Conservation (phyloP, 768 basidiomycete genomes). For the Fomitopsis pulvina region DNA sequence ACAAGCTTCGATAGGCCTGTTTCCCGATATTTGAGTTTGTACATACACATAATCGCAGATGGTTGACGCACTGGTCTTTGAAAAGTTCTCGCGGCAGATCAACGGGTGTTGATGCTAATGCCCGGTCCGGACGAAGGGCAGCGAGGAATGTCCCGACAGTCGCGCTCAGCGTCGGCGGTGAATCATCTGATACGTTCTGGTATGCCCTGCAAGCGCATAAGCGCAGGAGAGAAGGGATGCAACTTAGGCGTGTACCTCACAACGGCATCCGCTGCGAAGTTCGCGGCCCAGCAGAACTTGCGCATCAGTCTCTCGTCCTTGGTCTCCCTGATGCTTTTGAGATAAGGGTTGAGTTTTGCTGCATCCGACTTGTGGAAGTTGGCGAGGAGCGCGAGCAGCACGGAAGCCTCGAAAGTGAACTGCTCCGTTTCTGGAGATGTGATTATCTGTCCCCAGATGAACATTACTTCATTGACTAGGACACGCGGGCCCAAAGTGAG, state of each 20-base stretch:
- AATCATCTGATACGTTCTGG: conserved; percentile 48
- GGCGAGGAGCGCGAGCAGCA: conserved; percentile 56
- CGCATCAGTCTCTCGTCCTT: conserved; percentile 45
- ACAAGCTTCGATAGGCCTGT: conserved; percentile 58
- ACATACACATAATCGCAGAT: background rate
- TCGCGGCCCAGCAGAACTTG: conserved; percentile 51
- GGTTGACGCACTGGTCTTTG: conserved; percentile 42
- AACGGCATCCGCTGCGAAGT: conserved; percentile 42
- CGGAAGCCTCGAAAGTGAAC: conserved; percentile 51
- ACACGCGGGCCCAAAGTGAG: background rate
- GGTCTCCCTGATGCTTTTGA: conserved; percentile 43
- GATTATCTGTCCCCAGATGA: conserved; percentile 36
- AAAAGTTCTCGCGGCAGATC: conserved; percentile 48
- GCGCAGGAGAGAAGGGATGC: background rate
- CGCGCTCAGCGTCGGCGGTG: conserved; percentile 41
- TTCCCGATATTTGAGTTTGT: background rate
- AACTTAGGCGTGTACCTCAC: conserved; percentile 36
- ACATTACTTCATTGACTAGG: background rate
- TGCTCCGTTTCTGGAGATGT: conserved; percentile 47
- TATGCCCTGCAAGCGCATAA: conserved; percentile 23
- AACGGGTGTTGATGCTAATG: conserved; percentile 37
- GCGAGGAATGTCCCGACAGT: conserved; percentile 46
- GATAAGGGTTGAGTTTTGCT: conserved; percentile 60
- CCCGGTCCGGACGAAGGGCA: conserved; percentile 49
- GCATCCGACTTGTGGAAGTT: conserved; percentile 73